Percentiles rank a stretch among this genome's conserved stretches.
phyloP scores from a whole-genome alignment of 169 alveolate species.

The Condylostoma magnum region DNA sequence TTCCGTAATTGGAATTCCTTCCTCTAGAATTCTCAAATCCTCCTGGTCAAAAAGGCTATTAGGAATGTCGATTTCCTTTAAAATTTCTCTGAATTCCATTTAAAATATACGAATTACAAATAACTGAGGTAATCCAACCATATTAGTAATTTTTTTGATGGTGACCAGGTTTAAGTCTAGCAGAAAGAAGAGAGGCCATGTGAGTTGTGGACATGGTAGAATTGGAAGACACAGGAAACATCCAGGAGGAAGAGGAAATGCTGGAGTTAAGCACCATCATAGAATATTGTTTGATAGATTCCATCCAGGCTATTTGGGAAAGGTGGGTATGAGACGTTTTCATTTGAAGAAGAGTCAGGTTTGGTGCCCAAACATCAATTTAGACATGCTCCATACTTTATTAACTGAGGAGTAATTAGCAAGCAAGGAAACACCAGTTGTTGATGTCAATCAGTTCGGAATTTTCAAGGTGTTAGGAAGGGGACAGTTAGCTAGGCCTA shows the following conservation, averaged over 20 bases:
- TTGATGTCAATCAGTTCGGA: slow-evolving; percentile 97
- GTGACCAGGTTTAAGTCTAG: slow-evolving; percentile 91
- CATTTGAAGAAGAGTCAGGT: slow-evolving; percentile 80
- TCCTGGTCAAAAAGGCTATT: neutral
- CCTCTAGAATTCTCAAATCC: slow-evolving; percentile 14
- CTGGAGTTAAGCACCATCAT: slow-evolving; percentile 97
- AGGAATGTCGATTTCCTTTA: slow-evolving; percentile 3
- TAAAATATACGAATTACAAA: too few species aligned
- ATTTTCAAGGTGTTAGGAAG: slow-evolving; percentile 98
- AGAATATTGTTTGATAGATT: slow-evolving; percentile 93
- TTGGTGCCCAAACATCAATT: slow-evolving; percentile 67
- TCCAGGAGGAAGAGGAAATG: slow-evolving; percentile 99
- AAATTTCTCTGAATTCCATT: too few species aligned
- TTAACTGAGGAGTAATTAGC: slow-evolving; percentile 57
- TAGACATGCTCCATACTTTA: slow-evolving; percentile 69
- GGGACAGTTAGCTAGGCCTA: slow-evolving; percentile 94
- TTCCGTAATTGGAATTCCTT: slow-evolving; percentile 31
- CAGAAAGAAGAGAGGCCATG: slow-evolving; percentile 98
- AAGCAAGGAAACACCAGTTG: slow-evolving; percentile 72
- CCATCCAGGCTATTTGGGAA: slow-evolving; percentile 99
- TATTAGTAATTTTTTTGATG: too few species aligned
- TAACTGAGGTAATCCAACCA: too few species aligned
- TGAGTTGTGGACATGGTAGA: slow-evolving; percentile 98
- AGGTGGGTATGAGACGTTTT: slow-evolving; percentile 98
- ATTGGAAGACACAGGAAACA: slow-evolving; percentile 99